These are phyloP conservation scores for Pisolithus orientalis DNA, from an alignment of 768 basidiomycete genomes.

Conservation along the genomic window DNA sequence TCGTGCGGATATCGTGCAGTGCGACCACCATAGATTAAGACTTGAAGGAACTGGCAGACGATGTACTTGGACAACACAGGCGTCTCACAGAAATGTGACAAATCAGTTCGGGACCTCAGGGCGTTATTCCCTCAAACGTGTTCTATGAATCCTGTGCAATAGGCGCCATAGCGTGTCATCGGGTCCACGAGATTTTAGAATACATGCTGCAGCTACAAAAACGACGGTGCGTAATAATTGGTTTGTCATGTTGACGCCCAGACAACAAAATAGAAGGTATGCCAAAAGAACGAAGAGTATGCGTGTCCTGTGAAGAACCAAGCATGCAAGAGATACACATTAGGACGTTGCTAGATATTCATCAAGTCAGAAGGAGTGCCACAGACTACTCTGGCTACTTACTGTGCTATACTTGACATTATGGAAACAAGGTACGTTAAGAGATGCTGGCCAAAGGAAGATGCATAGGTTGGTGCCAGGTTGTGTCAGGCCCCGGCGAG, in stretches of 20 bases:
- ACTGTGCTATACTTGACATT: not conserved
- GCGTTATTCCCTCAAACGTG: too few relatives aligned
- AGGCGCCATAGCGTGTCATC: too few relatives aligned
- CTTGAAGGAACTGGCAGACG: not conserved
- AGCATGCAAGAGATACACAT: not conserved
- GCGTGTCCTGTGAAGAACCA: not conserved
- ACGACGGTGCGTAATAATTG: not conserved
- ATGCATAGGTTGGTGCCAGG: constrained; percentile 38
- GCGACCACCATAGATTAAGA: constrained; percentile 11
- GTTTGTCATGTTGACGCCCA: too few relatives aligned
- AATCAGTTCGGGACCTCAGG: not conserved
- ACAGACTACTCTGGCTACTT: not conserved
- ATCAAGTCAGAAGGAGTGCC: not conserved
- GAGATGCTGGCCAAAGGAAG: constrained; percentile 31
- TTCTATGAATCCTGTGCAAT: too few relatives aligned
- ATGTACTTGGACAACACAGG: not conserved
- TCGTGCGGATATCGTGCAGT: constrained; percentile 48
- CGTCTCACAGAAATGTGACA: not conserved
- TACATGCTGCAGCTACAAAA: not conserved
- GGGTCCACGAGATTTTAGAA: not conserved
- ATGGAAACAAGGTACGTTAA: constrained; percentile 9
- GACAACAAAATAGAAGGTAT: not conserved
- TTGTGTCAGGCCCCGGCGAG: constrained; percentile 29
- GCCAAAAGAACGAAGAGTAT: not conserved
- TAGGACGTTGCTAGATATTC: not conserved